Base-by-base conservation (phyloP, 2,329 filamentous ascomycete species). In the Orbilia ellipsospora region DNA sequence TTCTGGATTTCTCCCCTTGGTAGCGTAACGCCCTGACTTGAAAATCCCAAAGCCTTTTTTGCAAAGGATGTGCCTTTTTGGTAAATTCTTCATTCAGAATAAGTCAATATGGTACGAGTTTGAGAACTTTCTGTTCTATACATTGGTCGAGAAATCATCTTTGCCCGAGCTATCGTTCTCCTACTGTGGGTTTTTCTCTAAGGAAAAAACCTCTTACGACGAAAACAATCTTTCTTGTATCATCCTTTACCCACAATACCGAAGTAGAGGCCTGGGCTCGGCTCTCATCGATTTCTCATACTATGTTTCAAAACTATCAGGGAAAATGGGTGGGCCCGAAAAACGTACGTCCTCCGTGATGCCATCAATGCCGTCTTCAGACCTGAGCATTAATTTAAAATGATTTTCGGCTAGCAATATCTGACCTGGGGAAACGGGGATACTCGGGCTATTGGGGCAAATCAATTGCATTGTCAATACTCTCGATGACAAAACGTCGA, bases 61-160 rank as follows among this genome's bases (percentile, higher is more conserved):
- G 79, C 95, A 98, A 83, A 97, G 97, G 80, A 87, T 99, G 12
- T 97, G 92, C 8, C 89, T 99, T 54, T 97, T 98, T 82, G 94
- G 93, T 28, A 99, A 98, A 83, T 88, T 99, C 52, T 99, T 98
- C 82, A 90, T 99, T 78, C 94, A 98, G 82, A 97, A 96, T 81
- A 99, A 99, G 81, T 97, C 93, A 6, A 94, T 99, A 79, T 98
- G 97, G 83, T 99, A 97, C 85, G 95, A 99, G 81, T 94, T 97
- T 54, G 89, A 90, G 3, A 92, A 92, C 61, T 99, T 99, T 84
- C 90, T 96, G 79, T 99, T 97, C 85, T 98, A 96, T 82, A 87
- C 96, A 3, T 89, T 98, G 63, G 91, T 95, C 52, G 91, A 94
- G 80, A 91, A 89, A 7, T 84, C 87, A 12, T n/a, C 79, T 86